Evolutionary conservation across 441 rosid genomes (phyloP).

Genomic region (Erodium moschatum): DNA sequence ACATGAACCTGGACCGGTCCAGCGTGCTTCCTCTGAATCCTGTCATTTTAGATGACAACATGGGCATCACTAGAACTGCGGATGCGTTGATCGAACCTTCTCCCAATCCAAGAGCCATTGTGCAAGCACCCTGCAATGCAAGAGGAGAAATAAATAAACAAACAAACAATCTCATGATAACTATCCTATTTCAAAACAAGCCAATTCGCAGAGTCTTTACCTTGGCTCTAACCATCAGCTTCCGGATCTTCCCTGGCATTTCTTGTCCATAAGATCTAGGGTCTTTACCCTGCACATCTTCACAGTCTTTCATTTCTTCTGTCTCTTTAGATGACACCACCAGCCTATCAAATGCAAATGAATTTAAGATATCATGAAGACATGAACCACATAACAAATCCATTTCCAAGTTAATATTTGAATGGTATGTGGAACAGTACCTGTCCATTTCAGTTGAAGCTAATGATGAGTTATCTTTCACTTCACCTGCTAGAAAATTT

Average conservation of each 20-base stretch:
- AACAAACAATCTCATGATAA: neutral
- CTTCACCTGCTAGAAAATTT: conserved; percentile 52
- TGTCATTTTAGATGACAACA: conserved; percentile 70
- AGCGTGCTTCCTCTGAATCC: conserved; percentile 63
- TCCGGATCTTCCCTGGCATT: conserved; percentile 41
- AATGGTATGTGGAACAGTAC: conserved; percentile 23
- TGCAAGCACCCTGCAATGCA: conserved; percentile 55
- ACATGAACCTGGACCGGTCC: conserved; percentile 54
- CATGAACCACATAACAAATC: neutral
- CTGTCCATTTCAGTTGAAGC: conserved; percentile 60
- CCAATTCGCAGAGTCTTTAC: conserved; percentile 27
- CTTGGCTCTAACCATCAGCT: conserved; percentile 64
- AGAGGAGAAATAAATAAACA: neutral
- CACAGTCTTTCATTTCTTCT: neutral
- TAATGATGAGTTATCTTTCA: conserved; percentile 50
- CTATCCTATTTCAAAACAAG: conserved; percentile 2
- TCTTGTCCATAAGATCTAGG: conserved; percentile 49
- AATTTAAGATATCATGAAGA: neutral
- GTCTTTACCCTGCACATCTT: conserved; percentile 31
- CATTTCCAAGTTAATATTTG: neutral
- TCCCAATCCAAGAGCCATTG: conserved; percentile 62
- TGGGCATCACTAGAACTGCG: conserved; percentile 87
- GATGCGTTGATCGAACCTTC: conserved; percentile 93
- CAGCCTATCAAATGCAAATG: conserved; percentile 33
- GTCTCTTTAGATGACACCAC: conserved; percentile 40